Conservation (phyloP, 23 red algal genomes). For the Gracilaria domingensis region DNA sequence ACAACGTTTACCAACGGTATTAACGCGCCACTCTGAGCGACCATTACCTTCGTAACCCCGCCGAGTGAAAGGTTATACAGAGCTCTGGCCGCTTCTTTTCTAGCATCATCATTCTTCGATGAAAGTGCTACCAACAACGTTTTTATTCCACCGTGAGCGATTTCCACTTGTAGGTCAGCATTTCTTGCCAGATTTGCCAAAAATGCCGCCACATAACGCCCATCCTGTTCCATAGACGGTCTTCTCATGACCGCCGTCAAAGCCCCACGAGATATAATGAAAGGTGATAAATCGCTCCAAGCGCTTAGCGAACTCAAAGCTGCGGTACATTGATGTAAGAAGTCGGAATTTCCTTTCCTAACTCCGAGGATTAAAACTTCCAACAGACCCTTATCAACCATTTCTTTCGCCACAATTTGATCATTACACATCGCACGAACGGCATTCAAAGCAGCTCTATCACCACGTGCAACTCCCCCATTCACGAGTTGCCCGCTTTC, state of each 20-base stretch:
- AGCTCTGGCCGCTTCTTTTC: slow-evolving; percentile 46
- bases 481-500: slow-evolving; percentile 49
- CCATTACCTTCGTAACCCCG: slow-evolving; percentile 59
- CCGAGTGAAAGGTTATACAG: slow-evolving; percentile 69
- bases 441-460: slow-evolving; percentile 39
- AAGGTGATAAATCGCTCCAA: background rate
- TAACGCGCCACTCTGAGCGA: slow-evolving; percentile 46
- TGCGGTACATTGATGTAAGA: slow-evolving; percentile 43
- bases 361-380: slow-evolving; percentile 42
- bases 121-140: slow-evolving; percentile 37
- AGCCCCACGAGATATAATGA: slow-evolving; percentile 40
- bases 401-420: slow-evolving; percentile 36
- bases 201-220: slow-evolving; percentile 26
- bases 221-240: slow-evolving; percentile 52
- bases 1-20: slow-evolving; percentile 52
- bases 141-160: slow-evolving; percentile 56
- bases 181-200: slow-evolving; percentile 63
- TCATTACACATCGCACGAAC: slow-evolving; percentile 68
- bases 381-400: slow-evolving; percentile 65
- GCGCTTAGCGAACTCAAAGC: slow-evolving; percentile 21
- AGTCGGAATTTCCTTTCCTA: slow-evolving; percentile 54
- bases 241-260: slow-evolving; percentile 40
- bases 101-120: slow-evolving; percentile 59
- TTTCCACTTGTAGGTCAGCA: slow-evolving; percentile 47
- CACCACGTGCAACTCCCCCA: slow-evolving; percentile 26